Percentiles rank a stretch among this genome's conserved stretches.
These are phyloP conservation scores for Globisporangium uncinulatum DNA, from an alignment of 352 stramenopile genomes.

Conservation along the genomic window DNA sequence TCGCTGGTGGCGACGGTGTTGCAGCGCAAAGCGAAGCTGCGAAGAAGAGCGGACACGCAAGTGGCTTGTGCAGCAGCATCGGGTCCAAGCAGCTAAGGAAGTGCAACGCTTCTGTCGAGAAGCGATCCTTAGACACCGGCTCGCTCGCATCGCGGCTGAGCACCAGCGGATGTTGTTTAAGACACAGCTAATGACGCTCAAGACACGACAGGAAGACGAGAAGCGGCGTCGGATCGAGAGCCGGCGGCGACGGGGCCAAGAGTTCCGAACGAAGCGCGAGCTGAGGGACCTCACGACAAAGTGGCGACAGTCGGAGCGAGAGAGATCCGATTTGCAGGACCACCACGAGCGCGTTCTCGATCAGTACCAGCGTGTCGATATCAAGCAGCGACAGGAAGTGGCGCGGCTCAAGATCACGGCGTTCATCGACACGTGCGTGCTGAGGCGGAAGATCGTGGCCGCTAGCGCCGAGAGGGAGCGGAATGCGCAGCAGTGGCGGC, in stretches of 20 bases:
- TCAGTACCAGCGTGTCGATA: conserved; percentile 22
- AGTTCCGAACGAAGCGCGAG: conserved; percentile 23
- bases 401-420: conserved; percentile 32
- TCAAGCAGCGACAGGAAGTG: conserved; percentile 16
- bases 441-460: conserved; percentile 23
- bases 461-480: conserved; percentile 15
- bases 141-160: conserved; percentile 24
- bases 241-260: conserved; percentile 25
- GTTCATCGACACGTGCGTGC: conserved; percentile 25
- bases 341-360: conserved; percentile 26
- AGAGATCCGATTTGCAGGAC: conserved; percentile 18
- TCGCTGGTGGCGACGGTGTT: conserved; percentile 35
- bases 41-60: conserved; percentile 10
- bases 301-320: conserved; percentile 30
- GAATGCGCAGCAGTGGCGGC: conserved; percentile 11
- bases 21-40: conserved; percentile 5
- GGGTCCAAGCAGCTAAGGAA: conserved; percentile 18
- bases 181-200: conserved; percentile 35
- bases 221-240: conserved; percentile 29
- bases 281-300: conserved; percentile 34
- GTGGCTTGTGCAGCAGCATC: conserved; percentile 14
- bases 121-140: conserved; percentile 25
- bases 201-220: conserved; percentile 38
- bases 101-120: conserved; percentile 45
- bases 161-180: conserved; percentile 38